These are phyloP conservation scores for Lanmaoa rubissima DNA, from an alignment of 768 basidiomycete species.

Conservation along the genomic window DNA sequence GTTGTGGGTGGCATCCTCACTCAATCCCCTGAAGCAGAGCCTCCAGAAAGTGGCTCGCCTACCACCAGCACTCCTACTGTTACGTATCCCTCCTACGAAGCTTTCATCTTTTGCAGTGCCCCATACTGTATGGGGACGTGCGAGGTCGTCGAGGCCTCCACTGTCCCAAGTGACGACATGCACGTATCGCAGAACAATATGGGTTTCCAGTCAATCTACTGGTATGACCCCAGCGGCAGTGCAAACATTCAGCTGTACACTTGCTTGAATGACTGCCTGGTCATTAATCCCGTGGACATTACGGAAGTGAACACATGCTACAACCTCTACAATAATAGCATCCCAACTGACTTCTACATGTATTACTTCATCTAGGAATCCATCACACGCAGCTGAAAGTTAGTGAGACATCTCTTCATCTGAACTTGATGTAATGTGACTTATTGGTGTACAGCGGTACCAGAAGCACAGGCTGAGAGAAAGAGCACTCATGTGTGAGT, in stretches of 20 bases:
- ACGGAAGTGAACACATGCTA: neutral
- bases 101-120: constrained; percentile 1
- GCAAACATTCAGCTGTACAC: neutral
- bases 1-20: neutral
- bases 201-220: neutral
- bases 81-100: neutral
- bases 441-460: neutral
- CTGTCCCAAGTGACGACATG: neutral
- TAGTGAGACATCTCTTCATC: neutral
- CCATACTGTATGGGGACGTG: constrained; percentile 2
- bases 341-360: neutral
- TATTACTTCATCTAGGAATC: neutral
- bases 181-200: neutral
- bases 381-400: neutral
- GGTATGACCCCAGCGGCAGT: neutral
- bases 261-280: neutral
- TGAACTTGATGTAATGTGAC: neutral
- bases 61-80: neutral
- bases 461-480: neutral
- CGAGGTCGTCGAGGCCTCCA: neutral
- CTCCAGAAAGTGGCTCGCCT: neutral
- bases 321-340: neutral
- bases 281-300: neutral
- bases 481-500: too few relatives aligned
- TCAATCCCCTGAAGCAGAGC: too few relatives aligned